These are phyloP conservation scores for Chaetomium strumarium DNA, from an alignment of 2,329 filamentous ascomycete genomes.

Conservation along the genomic window DNA sequence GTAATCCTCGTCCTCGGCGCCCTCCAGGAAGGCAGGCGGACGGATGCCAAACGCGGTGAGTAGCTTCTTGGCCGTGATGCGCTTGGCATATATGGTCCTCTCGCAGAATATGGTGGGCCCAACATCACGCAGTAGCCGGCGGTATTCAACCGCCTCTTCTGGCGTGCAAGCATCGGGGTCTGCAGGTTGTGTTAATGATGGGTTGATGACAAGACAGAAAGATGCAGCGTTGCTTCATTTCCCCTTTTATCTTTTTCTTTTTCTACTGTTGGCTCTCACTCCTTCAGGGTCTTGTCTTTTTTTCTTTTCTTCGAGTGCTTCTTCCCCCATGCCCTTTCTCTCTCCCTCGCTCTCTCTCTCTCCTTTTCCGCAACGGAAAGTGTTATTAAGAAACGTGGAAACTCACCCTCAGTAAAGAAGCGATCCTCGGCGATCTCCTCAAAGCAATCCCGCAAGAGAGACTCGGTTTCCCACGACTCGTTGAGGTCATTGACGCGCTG, in stretches of 20 bases:
- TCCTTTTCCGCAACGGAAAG: not conserved
- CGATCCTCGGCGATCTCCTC: conserved; percentile 52
- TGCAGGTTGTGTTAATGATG: conserved; percentile 14
- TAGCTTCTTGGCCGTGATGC: conserved; percentile 73
- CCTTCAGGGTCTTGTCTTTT: too few species aligned
- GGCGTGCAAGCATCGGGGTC: conserved; percentile 54
- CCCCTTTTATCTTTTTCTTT: too few species aligned
- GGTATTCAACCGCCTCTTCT: conserved; percentile 62
- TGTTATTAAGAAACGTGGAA: not conserved
- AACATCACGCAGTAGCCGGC: conserved; percentile 64
- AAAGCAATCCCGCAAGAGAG: conserved; percentile 57
- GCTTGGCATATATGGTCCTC: conserved; percentile 61
- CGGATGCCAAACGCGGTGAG: conserved; percentile 79
- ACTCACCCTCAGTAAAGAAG: conserved; percentile 40
- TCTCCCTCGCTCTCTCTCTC: not conserved
- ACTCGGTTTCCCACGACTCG: conserved; percentile 59
- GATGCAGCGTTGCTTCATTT: not conserved
- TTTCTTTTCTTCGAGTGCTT: too few species aligned
- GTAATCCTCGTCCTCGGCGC: conserved; percentile 66
- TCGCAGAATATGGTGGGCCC: conserved; percentile 75
- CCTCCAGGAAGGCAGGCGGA: conserved; percentile 68
- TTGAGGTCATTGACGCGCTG: conserved; percentile 46
- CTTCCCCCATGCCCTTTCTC: too few species aligned
- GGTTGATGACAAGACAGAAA: conserved; percentile 16
- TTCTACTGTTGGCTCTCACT: too few species aligned